Conservation (phyloP, 257 asterid species). For the Salvia rosmarinus region DNA sequence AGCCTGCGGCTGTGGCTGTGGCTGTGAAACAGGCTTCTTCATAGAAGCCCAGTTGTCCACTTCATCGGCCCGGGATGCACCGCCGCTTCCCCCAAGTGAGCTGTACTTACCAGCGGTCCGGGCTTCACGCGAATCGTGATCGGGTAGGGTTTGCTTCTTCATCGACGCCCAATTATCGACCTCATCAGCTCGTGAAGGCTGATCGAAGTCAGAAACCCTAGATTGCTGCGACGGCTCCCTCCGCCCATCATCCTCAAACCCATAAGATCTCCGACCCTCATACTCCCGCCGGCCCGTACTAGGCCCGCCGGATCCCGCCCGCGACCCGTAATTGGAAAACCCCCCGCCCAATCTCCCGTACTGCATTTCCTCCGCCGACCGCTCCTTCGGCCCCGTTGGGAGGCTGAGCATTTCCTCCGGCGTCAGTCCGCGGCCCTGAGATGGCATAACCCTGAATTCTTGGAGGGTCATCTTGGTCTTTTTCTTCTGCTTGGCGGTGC, state of each 20-base stretch:
- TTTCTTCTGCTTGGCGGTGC: slow-evolving; percentile 69
- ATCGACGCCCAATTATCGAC: slow-evolving; percentile 80
- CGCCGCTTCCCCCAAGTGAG: slow-evolving; percentile 74
- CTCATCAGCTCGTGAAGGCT: slow-evolving; percentile 85
- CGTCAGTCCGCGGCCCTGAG: slow-evolving; percentile 54
- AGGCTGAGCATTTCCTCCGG: slow-evolving; percentile 75
- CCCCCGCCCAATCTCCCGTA: slow-evolving; percentile 81
- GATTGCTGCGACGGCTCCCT: slow-evolving; percentile 49
- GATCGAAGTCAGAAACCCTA: slow-evolving; percentile 71
- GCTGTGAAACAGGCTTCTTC: slow-evolving; percentile 52
- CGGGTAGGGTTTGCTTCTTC: slow-evolving; percentile 63
- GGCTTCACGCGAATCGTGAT: slow-evolving; percentile 37
- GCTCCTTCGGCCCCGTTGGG: slow-evolving; percentile 93
- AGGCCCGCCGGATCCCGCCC: slow-evolving; percentile 43
- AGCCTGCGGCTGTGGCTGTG: slow-evolving; percentile 37
- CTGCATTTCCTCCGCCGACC: slow-evolving; percentile 75
- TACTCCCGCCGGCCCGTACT: slow-evolving; percentile 52
- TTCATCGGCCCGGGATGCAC: slow-evolving; percentile 81
- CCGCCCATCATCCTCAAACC: slow-evolving; percentile 64
- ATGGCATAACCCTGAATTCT: slow-evolving; percentile 57
- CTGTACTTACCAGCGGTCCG: slow-evolving; percentile 53
- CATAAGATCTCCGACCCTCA: slow-evolving; percentile 67
- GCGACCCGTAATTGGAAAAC: slow-evolving; percentile 67
- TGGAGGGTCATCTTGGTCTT: slow-evolving; percentile 80
- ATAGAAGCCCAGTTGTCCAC: slow-evolving; percentile 78